Conservation (phyloP, 83 land plant species). For the Diphasiastrum complanatum region DNA sequence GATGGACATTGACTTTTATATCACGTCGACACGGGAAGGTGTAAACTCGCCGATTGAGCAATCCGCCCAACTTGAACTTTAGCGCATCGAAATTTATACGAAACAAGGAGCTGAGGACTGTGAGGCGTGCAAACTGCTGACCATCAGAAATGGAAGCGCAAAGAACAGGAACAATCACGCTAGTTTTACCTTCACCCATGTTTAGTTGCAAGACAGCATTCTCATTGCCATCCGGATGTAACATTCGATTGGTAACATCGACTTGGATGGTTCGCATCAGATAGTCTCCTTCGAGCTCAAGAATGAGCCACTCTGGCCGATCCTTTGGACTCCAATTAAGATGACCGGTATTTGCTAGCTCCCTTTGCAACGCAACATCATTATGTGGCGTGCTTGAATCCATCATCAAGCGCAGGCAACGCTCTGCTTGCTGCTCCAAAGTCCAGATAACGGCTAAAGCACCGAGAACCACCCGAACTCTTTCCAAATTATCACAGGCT, state of each 20-base stretch:
- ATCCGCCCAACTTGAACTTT: slow-evolving; percentile 10
- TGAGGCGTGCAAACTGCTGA: slow-evolving; percentile 13
- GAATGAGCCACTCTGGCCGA: slow-evolving; percentile 12
- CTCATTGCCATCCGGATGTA: background rate
- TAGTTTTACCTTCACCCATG: slow-evolving; percentile 20
- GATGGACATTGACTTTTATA: background rate
- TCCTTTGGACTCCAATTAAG: slow-evolving; percentile 1
- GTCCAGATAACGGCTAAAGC: slow-evolving; percentile 21
- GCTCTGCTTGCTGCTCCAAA: slow-evolving; percentile 20
- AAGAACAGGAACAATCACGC: slow-evolving; percentile 18
- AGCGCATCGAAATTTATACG: slow-evolving; percentile 10
- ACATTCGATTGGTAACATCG: slow-evolving; percentile 4
- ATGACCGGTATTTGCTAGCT: slow-evolving; percentile 2
- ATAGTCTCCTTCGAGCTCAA: slow-evolving; percentile 15
- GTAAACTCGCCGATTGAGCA: slow-evolving; percentile 14
- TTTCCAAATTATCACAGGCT: background rate
- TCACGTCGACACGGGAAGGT: slow-evolving; percentile 12
- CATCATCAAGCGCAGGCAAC: slow-evolving; percentile 10
- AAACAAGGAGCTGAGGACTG: slow-evolving; percentile 13
- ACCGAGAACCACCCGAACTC: slow-evolving; percentile 11
- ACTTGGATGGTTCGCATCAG: slow-evolving; percentile 11
- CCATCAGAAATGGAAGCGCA: slow-evolving; percentile 13
- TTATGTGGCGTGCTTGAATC: no score
- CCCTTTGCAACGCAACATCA: slow-evolving; percentile 9
- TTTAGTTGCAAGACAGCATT: slow-evolving; percentile 7